phyloP scores from a whole-genome alignment of 1,284 basidiomycete genomes.

The Marasmius fiardii region DNA sequence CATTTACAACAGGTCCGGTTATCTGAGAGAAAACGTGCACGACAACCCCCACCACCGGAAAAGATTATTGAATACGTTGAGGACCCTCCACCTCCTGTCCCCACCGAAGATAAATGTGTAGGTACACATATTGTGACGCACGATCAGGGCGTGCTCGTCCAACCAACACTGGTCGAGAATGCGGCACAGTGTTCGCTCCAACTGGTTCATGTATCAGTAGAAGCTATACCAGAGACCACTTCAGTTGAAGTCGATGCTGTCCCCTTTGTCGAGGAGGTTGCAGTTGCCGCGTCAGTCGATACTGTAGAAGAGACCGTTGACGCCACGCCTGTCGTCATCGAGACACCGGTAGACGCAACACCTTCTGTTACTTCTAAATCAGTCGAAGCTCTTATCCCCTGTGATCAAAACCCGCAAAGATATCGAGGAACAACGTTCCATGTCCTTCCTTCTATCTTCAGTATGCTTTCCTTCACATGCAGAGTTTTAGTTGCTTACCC shows the following conservation, averaged over 20 bases:
- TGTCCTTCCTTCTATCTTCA: slow-evolving; percentile 38
- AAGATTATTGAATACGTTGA: slow-evolving; percentile 16
- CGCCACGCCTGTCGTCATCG: slow-evolving; percentile 26
- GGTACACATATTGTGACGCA: slow-evolving; percentile 50
- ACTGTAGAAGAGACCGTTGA: slow-evolving; percentile 37
- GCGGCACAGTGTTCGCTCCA: slow-evolving; percentile 48
- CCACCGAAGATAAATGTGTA: slow-evolving; percentile 45
- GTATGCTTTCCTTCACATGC: slow-evolving; percentile 41
- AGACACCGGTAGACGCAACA: slow-evolving; percentile 28
- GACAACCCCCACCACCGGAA: slow-evolving; percentile 25
- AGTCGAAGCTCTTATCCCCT: slow-evolving; percentile 10
- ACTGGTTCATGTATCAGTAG: slow-evolving; percentile 40
- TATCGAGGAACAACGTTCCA: slow-evolving; percentile 7
- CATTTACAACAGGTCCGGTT: slow-evolving; percentile 63
- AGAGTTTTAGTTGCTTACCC: slow-evolving; percentile 42
- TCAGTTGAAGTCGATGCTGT: slow-evolving; percentile 47
- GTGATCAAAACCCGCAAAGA: not conserved
- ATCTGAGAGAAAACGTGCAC: slow-evolving; percentile 49
- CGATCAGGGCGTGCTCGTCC: slow-evolving; percentile 46
- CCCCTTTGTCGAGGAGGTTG: slow-evolving; percentile 28
- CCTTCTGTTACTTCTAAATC: slow-evolving; percentile 20
- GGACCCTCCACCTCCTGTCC: slow-evolving; percentile 18
- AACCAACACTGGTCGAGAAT: slow-evolving; percentile 38
- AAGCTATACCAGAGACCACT: slow-evolving; percentile 38
- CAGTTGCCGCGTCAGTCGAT: slow-evolving; percentile 30